Base-by-base conservation (phyloP, 2,329 filamentous ascomycete species). In the Lecanicillium sp. region DNA sequence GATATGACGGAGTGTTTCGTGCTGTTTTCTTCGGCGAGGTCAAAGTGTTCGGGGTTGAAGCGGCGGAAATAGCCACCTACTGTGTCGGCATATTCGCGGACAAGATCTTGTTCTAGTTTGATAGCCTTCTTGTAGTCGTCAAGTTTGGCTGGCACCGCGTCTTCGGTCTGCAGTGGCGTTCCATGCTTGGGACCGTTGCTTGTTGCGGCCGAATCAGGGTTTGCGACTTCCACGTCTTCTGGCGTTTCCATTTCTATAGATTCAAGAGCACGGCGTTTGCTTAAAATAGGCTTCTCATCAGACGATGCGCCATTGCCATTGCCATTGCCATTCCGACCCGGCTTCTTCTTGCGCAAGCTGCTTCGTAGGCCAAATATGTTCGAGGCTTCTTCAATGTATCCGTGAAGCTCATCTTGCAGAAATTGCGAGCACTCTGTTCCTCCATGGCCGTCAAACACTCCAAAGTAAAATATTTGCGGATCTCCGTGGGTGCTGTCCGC, bases 391-490 rank as follows among this genome's bases (percentile, higher is more conserved):
- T 98, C 90, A 27, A 98, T 80, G 57, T 95, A 96, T 9, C 77
- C 76, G 57, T 95, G 92, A 43, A 98, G 65, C 53, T 84, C 78
- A 43, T 95, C 85, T 42, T 80, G 74, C 48, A 96, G 62, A 51
- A 95, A 96, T 14, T 83, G 80, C 43, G 87, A 88, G 59, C 92
- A 96, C 57, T 95, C 85, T 15, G 69, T 75, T 15, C 92, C 92
- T 9, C 92, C 92, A 63, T 98, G 92, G 3, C 92, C 92, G 60
- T 98, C 92, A 54, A 96, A 98, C 2, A 96, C 80, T 2, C 78
- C 89, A 70, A 95, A 98, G 60, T 96, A 98, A 61, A 98, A 98
- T 25, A 96, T 82, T 57, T 96, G 90, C 2, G 90, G 90, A 55
- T 96, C 90, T 3, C 90, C 90, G 45, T 78, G 84, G 2, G 84